Conservation (phyloP, 805 yeast species). For the Sugiyamaella americana region DNA sequence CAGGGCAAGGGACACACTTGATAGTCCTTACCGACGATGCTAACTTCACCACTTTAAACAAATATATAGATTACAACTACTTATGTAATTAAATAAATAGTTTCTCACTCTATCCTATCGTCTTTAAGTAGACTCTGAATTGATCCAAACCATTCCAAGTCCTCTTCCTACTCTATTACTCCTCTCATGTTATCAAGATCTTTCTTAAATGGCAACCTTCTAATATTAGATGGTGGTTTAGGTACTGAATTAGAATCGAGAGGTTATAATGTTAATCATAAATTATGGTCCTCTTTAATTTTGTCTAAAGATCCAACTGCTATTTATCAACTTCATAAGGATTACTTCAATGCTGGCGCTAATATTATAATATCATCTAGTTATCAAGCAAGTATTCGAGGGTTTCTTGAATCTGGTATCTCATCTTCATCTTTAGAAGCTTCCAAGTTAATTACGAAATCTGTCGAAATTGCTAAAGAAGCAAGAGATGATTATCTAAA, state of each 20-base stretch:
- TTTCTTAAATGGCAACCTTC: too few species aligned
- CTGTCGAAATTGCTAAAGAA: conserved; percentile 26
- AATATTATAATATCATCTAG: conserved; percentile 51
- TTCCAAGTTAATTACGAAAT: conserved; percentile 8
- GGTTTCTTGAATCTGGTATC: conserved; percentile 26
- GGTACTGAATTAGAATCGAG: conserved; percentile 56
- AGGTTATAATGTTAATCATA: conserved; percentile 40
- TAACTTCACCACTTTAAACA: too few species aligned
- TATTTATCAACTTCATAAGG: conserved; percentile 43
- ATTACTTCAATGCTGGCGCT: conserved; percentile 50
- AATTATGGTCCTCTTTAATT: conserved; percentile 59
- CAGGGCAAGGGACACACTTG: too few species aligned
- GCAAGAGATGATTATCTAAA: conserved; percentile 22
- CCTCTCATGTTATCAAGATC: too few species aligned
- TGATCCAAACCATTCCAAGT: too few species aligned
- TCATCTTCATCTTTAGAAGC: conserved; percentile 14
- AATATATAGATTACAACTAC: too few species aligned
- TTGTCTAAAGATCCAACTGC: conserved; percentile 40
- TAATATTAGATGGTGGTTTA: conserved; percentile 54
- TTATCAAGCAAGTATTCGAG: conserved; percentile 51
- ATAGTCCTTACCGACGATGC: too few species aligned
- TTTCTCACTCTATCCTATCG: too few species aligned
- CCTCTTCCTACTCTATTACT: too few species aligned
- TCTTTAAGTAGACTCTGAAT: too few species aligned
- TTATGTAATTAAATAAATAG: too few species aligned